Evolutionary conservation across 2,329 filamentous ascomycete genomes (phyloP), one percentile per base, ranked within the genome.

Genomic region (Furcasterigmium furcatum): DNA sequence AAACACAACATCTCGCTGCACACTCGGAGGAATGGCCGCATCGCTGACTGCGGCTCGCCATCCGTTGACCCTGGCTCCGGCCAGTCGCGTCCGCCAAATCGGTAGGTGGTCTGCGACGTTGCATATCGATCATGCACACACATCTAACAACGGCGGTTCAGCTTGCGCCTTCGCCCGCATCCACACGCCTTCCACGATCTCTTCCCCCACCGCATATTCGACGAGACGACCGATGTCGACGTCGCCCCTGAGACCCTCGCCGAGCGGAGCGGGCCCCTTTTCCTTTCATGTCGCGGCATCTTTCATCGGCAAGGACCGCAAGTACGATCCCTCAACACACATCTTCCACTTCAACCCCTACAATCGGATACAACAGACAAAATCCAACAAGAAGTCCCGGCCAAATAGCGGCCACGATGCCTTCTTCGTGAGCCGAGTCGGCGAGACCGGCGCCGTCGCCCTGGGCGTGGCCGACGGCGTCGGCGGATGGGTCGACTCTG

Each of bases 401-500:
- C 88, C 86, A 41, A 85, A 82, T 47, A 94, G 88, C 42, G 94
- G 94, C 14, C 91, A 99, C 67, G 94, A 99, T 76, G 89, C 94
- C 47, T 97, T 96, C 72, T 99, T 99, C 67, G 86, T 94, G 56
- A 81, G 87, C 60, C 82, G 84, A 20, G 73, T 96, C n/a, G 88
- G 87, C 43, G 80, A 83, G 52, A 79, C 78, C 2, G 77, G 82
- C 30, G 76, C 83, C 34, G 79, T 96, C 10, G 89, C 91, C 1
- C 85, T 99, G 55, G 94, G 90, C 16, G 81, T 99, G 20, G 91
- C 91, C 44, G 94, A 99, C 63, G 94, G 94, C 10, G 94, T 99
- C 1, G 94, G 94, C 40, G 94, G 94, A 29, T 99, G 94, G 91
- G 82, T 87, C 52, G 88, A 96, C 56, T 92, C 87, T 32, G 91